Percentiles rank a stretch among this genome's conserved stretches.
Evolutionary conservation across 495 filamentous ascomycete genomes (phyloP).

Genomic region (Tuber umbilicatum): DNA sequence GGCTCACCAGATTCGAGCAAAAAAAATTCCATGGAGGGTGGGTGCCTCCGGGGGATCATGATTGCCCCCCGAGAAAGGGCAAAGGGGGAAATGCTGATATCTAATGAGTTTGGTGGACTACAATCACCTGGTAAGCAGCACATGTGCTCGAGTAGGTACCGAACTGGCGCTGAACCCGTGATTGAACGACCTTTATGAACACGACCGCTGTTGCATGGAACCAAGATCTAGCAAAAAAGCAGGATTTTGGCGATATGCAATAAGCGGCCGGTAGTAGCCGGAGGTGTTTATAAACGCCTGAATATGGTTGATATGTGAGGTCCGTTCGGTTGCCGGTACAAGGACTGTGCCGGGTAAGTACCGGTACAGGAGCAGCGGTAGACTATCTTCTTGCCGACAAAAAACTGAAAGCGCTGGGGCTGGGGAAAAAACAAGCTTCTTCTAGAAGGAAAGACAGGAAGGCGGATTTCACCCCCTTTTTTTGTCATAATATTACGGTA

Average conservation of each 20-base stretch:
- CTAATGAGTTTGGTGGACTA: too few relatives aligned
- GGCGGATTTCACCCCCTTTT: not conserved
- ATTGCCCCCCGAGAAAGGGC: too few relatives aligned
- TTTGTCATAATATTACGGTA: not conserved
- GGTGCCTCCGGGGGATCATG: not conserved
- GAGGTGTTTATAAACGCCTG: too few relatives aligned
- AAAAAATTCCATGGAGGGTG: not conserved
- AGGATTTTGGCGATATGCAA: too few relatives aligned
- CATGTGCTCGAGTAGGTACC: not conserved
- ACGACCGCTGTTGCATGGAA: too few relatives aligned
- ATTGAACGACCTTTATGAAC: too few relatives aligned
- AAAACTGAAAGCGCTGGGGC: not conserved
- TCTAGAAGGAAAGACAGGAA: not conserved
- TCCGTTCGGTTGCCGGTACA: too few relatives aligned
- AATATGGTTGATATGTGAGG: too few relatives aligned
- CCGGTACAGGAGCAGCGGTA: not conserved
- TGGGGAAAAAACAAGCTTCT: not conserved
- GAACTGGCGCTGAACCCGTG: not conserved
- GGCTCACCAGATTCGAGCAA: not conserved
- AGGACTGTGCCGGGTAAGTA: too few relatives aligned
- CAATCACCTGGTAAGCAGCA: not conserved
- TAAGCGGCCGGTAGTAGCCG: too few relatives aligned
- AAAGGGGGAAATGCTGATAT: too few relatives aligned
- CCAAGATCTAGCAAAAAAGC: too few relatives aligned
- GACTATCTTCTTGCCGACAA: not conserved